A percentile compares a stretch with the other conserved stretches of the same genome.
Evolutionary conservation across 176 grass and related monocot species (phyloP).

Genomic region (Ananas comosus): DNA sequence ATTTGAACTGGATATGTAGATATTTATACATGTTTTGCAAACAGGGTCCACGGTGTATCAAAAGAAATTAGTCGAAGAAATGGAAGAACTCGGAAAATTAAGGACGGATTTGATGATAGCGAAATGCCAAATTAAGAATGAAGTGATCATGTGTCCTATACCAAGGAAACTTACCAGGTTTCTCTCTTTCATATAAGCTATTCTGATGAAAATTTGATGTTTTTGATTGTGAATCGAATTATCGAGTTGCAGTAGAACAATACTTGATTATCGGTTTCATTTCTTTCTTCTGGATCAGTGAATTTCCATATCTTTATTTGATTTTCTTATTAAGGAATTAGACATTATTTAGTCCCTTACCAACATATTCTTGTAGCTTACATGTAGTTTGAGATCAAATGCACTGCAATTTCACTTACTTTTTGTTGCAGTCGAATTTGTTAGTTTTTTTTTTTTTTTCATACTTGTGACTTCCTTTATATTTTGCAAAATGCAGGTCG

Average conservation of each 20-base stretch:
- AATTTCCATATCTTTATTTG: too few relatives aligned
- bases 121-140: conserved; percentile 32
- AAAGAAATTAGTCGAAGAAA: conserved; percentile 22
- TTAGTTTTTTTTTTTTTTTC: not conserved
- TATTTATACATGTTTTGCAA: not conserved
- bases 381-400: too few relatives aligned
- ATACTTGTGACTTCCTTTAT: not conserved
- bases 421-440: not conserved
- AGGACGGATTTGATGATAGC: conserved; percentile 27
- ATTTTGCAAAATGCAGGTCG: not conserved
- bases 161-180: conserved; percentile 43
- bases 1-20: not conserved
- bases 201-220: not conserved
- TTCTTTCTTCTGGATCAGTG: too few relatives aligned
- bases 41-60: conserved; percentile 16
- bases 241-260: not conserved
- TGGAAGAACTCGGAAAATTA: conserved; percentile 23
- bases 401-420: not conserved
- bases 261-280: too few relatives aligned
- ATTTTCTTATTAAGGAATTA: too few relatives aligned
- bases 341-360: too few relatives aligned
- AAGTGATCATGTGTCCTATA: conserved; percentile 33
- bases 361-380: too few relatives aligned
- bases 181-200: not conserved
- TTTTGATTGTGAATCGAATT: not conserved